phyloP scores from a whole-genome alignment of 2,329 filamentous ascomycete species.

The Fusarium euwallaceae region DNA sequence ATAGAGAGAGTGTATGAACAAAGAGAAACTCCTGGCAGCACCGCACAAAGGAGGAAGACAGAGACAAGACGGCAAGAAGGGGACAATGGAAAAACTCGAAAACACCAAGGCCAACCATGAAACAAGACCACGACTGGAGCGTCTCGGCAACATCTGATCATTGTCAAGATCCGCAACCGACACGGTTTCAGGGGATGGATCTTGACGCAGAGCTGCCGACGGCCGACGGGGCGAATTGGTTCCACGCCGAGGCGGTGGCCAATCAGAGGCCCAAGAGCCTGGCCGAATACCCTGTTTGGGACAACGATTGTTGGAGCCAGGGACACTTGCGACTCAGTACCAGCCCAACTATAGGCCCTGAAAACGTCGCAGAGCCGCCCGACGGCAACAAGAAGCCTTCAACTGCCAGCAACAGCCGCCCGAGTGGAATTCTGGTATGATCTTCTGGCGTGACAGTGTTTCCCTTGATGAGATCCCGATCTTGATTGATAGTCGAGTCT shows the following conservation, averaged over 20 bases:
- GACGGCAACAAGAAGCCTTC: conserved; percentile 18
- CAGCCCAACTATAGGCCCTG: conserved; percentile 30
- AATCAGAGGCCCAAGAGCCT: conserved; percentile 36
- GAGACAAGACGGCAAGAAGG: neutral
- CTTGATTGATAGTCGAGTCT: conserved; percentile 21
- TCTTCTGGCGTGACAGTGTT: conserved; percentile 40
- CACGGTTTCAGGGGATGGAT: conserved; percentile 48
- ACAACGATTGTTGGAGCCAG: conserved; percentile 35
- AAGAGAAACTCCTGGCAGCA: conserved; percentile 5
- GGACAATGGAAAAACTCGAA: conserved; percentile 26
- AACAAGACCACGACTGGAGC: conserved; percentile 39
- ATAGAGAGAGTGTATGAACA: conserved; percentile 23
- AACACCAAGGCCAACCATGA: conserved; percentile 38
- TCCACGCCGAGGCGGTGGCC: conserved; percentile 36
- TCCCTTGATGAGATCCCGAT: conserved; percentile 24
- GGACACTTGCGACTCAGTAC: conserved; percentile 36
- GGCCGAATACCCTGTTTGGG: conserved; percentile 46
- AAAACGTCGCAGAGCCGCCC: conserved; percentile 37
- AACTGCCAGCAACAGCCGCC: conserved; percentile 28
- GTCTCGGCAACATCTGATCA: conserved; percentile 46
- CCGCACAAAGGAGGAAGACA: conserved; percentile 12
- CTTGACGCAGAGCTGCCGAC: conserved; percentile 39
- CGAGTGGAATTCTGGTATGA: conserved; percentile 25
- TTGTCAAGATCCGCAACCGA: conserved; percentile 38
- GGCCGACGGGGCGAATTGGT: conserved; percentile 28